Base-by-base conservation (phyloP, 805 yeast species). In the Citeromyces matritensis region DNA sequence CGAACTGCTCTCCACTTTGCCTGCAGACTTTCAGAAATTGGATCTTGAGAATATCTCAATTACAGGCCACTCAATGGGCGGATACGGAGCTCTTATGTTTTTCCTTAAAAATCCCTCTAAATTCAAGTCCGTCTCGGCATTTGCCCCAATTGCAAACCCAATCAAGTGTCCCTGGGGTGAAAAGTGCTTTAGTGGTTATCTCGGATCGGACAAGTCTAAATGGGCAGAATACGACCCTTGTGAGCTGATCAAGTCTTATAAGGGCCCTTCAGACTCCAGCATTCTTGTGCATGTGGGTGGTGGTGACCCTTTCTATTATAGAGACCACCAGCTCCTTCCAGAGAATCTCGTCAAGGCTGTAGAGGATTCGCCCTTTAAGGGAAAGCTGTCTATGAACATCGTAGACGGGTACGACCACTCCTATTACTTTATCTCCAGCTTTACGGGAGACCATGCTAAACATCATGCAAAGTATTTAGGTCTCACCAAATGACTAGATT, bases 41-140 rank as follows among this genome's bases (percentile, higher is more conserved):
- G 84, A 88, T 52, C 73, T 77, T 38, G 49, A 56, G 26, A 75
- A 68, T 26, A 65, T 74, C 32, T 69, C 88, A 13, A 71, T 88
- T 40, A 73, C 91, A n/a, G 98, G 98, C 28, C 97, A 91, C 53
- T 91, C 98, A 1, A 91, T 91, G 97, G 98, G 98, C 31, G 98
- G 98, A 1, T 83, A 69, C 49, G 98, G 97, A 35, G 94, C 98
- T 0, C 55, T 88, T 37, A 58, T 78, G 37, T 65, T 69, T 10
- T 68, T 63, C 41, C 55, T 88, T 37, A 69, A 64, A 39, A 72
- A 79, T 49, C 82, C 86, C 1, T 77, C 73, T 2, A 61, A 60
- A 43, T 88, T 79, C 60, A 69, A 69, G 48, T 73, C 91, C 2
- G 86, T 81, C 27, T 70, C 83, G 36, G 96, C 95, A 0, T 88